These are phyloP conservation scores for Magnolia kwangsiensis DNA, from an alignment of 164 flowering plant species.

Conservation along the genomic window DNA sequence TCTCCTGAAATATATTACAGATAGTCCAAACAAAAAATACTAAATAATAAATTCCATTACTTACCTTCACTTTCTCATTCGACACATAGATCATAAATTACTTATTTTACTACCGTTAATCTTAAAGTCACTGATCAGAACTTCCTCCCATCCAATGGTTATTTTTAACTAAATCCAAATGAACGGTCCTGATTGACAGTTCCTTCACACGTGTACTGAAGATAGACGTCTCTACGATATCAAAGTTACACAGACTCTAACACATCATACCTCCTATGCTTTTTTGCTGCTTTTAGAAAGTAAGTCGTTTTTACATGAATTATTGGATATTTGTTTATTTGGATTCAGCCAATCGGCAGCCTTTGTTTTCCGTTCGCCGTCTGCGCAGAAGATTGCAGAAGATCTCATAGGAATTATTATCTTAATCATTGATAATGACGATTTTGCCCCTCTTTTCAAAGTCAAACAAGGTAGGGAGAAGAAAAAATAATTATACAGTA, in stretches of 20 bases:
- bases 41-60: not conserved
- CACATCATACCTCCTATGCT: not conserved
- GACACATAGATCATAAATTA: not conserved
- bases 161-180: not conserved
- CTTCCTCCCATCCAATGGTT: not conserved
- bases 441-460: not conserved
- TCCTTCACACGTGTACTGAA: not conserved
- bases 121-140: not conserved
- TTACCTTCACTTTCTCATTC: not conserved
- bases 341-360: not conserved
- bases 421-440: not conserved
- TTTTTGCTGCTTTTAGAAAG: not conserved
- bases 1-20: not conserved
- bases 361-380: not conserved
- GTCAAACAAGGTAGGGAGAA: not conserved
- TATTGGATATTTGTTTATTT: not conserved
- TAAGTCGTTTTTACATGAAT: not conserved
- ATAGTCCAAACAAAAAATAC: not conserved
- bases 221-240: not conserved
- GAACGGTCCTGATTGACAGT: not conserved
- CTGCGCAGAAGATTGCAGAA: not conserved
- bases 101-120: not conserved
- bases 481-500: no score
- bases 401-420: conserved; percentile 2
- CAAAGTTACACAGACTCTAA: not conserved